A percentile compares a stretch with the other conserved stretches of the same genome.
Conservation (phyloP, 108 stramenopile genomes). For the Craspedostauros australis region DNA sequence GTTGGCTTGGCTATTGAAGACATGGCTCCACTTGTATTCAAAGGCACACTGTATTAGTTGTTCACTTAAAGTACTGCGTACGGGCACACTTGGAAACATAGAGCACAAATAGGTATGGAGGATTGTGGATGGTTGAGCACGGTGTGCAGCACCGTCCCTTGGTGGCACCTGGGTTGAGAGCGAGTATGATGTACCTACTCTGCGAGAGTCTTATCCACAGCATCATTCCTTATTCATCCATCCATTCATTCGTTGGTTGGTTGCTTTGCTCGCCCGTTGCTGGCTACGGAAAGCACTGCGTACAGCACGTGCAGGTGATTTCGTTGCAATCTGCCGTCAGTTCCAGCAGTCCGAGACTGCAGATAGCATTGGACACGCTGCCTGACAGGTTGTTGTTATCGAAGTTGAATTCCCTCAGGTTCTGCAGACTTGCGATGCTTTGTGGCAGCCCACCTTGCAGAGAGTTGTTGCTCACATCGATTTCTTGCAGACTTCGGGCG, state of each 20-base stretch:
- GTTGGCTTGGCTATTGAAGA: too few species aligned
- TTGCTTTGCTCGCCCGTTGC: background rate
- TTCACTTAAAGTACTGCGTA: too few species aligned
- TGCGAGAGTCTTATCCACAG: background rate
- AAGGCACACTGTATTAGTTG: constrained; percentile 4
- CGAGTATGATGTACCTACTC: background rate
- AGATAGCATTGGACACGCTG: constrained; percentile 15
- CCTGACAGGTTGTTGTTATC: constrained; percentile 20
- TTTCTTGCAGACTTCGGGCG: background rate
- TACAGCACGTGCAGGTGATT: constrained; percentile 22
- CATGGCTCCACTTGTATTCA: too few species aligned
- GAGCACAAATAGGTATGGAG: background rate
- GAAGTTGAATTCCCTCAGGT: constrained; percentile 9
- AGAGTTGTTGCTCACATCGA: constrained; percentile 12
- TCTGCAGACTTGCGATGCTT: constrained; percentile 4
- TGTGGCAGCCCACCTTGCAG: constrained; percentile 15
- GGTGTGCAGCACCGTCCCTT: background rate
- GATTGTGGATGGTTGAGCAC: background rate
- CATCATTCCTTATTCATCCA: background rate
- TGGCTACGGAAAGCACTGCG: constrained; percentile 8
- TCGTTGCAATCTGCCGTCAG: constrained; percentile 26
- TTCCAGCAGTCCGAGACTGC: constrained; percentile 10
- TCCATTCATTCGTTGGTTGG: background rate
- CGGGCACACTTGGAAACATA: background rate
- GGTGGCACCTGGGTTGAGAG: too few species aligned